Conservation (phyloP, 2,329 filamentous ascomycete species). For the Botrytis medusae region DNA sequence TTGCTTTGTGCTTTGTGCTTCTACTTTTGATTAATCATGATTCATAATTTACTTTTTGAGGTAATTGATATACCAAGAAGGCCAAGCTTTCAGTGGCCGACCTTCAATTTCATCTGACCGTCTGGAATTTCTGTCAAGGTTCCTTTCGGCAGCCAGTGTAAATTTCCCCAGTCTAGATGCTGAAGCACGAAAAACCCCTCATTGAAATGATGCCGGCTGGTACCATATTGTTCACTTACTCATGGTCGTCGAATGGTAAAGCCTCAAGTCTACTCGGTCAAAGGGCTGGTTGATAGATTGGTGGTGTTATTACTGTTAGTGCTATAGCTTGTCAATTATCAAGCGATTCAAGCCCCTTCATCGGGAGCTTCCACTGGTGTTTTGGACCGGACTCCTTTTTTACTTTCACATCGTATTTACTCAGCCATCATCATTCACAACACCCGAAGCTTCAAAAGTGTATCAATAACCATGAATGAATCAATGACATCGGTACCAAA, state of each 20-base stretch:
- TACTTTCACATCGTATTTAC: neutral
- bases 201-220: neutral
- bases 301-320: neutral
- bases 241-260: neutral
- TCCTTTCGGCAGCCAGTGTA: neutral
- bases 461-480: neutral
- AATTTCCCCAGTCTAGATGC: neutral
- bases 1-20: neutral
- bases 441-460: neutral
- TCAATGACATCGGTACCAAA: neutral
- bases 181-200: neutral
- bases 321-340: neutral
- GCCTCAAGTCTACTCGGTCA: neutral
- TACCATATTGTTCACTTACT: neutral
- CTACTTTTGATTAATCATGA: neutral
- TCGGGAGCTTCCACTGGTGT: neutral
- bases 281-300: neutral
- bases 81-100: constrained; percentile 16
- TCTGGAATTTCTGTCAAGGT: neutral
- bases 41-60: neutral
- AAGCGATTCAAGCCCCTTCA: constrained; percentile 12
- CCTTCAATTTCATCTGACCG: constrained; percentile 4
- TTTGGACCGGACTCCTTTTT: neutral
- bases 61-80: constrained; percentile 7
- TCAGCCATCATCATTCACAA: constrained; percentile 1